Conservation (phyloP, 2,329 filamentous ascomycete species). For the Paecilomyces variotii region DNA sequence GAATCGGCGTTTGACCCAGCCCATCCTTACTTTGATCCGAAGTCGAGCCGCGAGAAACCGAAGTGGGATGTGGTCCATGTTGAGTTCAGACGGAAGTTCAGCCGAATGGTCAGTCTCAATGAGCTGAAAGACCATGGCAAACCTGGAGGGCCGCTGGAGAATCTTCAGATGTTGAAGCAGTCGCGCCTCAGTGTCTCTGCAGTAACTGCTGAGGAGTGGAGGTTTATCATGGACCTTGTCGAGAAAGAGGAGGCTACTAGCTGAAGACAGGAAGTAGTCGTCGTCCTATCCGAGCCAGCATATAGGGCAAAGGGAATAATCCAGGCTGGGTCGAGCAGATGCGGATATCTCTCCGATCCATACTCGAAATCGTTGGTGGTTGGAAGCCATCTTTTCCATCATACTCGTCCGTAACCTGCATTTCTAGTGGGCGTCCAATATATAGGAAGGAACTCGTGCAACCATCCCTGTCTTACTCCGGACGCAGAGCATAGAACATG, state of each 20-base stretch:
- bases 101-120: constrained; percentile 59
- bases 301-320: neutral
- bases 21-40: constrained; percentile 76
- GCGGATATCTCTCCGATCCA: neutral
- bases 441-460: neutral
- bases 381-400: neutral
- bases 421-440: neutral
- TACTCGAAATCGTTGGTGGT: neutral
- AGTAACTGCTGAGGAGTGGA: constrained; percentile 41
- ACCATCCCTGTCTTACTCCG: constrained; percentile 15
- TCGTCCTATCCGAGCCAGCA: neutral
- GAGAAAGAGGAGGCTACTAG: constrained; percentile 21
- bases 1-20: constrained; percentile 63
- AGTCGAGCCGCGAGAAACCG: constrained; percentile 59
- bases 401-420: neutral
- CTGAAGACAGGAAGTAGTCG: neutral
- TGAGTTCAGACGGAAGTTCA: constrained; percentile 75
- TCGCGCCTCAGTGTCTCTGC: constrained; percentile 67
- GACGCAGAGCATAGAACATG: constrained; percentile 67
- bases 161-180: constrained; percentile 78
- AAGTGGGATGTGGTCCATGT: constrained; percentile 90
- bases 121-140: constrained; percentile 61
- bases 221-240: constrained; percentile 39
- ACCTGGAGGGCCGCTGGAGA: constrained; percentile 50
- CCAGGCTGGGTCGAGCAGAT: neutral